phyloP scores from a whole-genome alignment of 306 rosid genomes.

The Vicia villosa region DNA sequence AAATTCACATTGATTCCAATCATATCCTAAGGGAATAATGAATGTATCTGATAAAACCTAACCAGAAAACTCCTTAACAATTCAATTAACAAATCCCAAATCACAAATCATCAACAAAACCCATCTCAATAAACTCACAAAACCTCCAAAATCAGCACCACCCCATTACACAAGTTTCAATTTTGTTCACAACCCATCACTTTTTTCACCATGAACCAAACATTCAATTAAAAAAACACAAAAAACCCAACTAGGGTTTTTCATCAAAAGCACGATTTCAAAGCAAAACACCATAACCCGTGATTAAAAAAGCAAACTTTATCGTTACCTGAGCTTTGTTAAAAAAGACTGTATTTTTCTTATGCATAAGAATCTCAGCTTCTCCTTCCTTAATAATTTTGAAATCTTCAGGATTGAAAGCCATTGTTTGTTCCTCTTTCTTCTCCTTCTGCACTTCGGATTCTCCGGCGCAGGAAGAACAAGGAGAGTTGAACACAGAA shows the following conservation, averaged over 20 bases:
- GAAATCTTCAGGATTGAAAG: slow-evolving; percentile 67
- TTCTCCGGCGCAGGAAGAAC: background rate
- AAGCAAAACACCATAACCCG: background rate
- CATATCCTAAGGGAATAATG: background rate
- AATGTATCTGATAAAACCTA: background rate
- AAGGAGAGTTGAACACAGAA: background rate
- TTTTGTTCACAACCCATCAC: background rate
- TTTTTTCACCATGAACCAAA: slow-evolving; percentile 10
- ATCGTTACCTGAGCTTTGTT: slow-evolving; percentile 76
- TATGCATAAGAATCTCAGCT: slow-evolving; percentile 97
- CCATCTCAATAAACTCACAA: background rate
- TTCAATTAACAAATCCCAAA: background rate
- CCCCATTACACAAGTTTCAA: background rate
- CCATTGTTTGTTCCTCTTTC: slow-evolving; percentile 45
- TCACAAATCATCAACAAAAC: slow-evolving; percentile 9
- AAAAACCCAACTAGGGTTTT: background rate
- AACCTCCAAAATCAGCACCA: background rate
- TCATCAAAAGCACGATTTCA: slow-evolving; percentile 22
- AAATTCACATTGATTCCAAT: background rate
- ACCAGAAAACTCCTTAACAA: background rate
- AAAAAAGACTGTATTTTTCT: slow-evolving; percentile 85
- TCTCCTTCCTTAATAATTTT: slow-evolving; percentile 88
- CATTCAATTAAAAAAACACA: background rate
- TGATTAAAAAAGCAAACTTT: slow-evolving; percentile 30
- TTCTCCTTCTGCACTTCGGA: background rate